Evolutionary conservation across 345 rosid species (phyloP).

Genomic region (Eutrema heterophyllum): DNA sequence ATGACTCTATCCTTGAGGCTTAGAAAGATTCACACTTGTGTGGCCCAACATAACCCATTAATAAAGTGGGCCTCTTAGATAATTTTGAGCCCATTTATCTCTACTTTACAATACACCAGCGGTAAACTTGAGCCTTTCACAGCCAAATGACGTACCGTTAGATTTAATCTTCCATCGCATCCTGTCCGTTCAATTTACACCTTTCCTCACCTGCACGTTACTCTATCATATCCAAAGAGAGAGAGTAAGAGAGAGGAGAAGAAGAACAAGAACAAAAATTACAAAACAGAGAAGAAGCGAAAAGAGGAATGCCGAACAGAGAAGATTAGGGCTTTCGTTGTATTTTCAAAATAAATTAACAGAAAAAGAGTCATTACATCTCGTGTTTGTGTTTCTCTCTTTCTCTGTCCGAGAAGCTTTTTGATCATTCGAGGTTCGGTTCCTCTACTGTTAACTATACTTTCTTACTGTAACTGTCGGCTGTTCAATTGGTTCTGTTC

Average conservation of each 20-base stretch:
- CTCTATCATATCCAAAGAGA: constrained; percentile 14
- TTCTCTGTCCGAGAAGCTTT: not conserved
- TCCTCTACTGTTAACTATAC: not conserved
- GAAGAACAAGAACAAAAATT: not conserved
- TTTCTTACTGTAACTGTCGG: not conserved
- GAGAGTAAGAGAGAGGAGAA: not conserved
- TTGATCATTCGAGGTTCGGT: constrained; percentile 11
- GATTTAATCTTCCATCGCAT: constrained; percentile 7
- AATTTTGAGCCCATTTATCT: not conserved
- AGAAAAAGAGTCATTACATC: not conserved
- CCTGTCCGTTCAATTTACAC: not conserved
- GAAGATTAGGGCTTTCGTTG: constrained; percentile 27
- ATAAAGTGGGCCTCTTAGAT: not conserved
- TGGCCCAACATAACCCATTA: not conserved
- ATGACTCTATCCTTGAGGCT: not conserved
- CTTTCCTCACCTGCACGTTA: constrained; percentile 18
- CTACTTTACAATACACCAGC: not conserved
- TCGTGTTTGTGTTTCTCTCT: not conserved
- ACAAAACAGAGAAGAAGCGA: constrained; percentile 17
- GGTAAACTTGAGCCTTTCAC: not conserved
- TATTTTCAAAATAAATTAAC: not conserved
- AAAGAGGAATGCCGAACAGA: constrained; percentile 15
- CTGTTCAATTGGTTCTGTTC: not conserved
- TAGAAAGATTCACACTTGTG: not conserved
- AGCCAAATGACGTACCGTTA: not conserved